Base-by-base conservation (phyloP, 179 eudicot species). In the Spinacia oleracea region DNA sequence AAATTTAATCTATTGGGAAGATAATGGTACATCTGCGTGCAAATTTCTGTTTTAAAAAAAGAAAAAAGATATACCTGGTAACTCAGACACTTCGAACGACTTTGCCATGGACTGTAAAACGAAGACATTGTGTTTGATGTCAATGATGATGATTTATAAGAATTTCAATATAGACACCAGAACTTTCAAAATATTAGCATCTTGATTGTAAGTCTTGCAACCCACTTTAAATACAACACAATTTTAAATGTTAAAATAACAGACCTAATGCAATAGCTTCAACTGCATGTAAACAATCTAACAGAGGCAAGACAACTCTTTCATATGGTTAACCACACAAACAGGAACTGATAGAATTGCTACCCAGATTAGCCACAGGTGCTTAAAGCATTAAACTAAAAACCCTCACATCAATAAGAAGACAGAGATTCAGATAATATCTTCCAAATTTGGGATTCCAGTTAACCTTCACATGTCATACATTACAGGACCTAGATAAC, bases 1-100 rank as follows among this genome's bases (percentile, higher is more conserved):
- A 32, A 12, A 42, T 46, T 14, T 72, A 29, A 21, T 45, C 63
- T 48, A 51, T 21, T 20, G 62, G 8, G 45, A 20, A 48, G 21
- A 23, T 6, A 60, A 7, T 62, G 67, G 20, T 12, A 27, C 27
- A 53, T n/a, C n/a, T 14, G 23, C 9, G 34, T 20, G 35, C 35
- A 25, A 10, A 32, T 48, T 9, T 45, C 46, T n/a, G n/a, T n/a
- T n/a, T n/a, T n/a, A 42, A 56, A 6, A 48, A 6, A 48, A 69
- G 65, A 12, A 21, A 48, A n/a, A 63, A 70, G 40, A 71, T 40
- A 73, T 77, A 92, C 97, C 97, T 78, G 99, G 98, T 76, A 93
- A 81, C 79, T 93, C 98, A 1, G 98, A 85, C 72, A 86, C 98
- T 87, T 95, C 98, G 73, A 95, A 95, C 38, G 98, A 95, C 85